Evolutionary conservation across 768 basidiomycete species (phyloP).

Genomic region (Lentinula sp.): DNA sequence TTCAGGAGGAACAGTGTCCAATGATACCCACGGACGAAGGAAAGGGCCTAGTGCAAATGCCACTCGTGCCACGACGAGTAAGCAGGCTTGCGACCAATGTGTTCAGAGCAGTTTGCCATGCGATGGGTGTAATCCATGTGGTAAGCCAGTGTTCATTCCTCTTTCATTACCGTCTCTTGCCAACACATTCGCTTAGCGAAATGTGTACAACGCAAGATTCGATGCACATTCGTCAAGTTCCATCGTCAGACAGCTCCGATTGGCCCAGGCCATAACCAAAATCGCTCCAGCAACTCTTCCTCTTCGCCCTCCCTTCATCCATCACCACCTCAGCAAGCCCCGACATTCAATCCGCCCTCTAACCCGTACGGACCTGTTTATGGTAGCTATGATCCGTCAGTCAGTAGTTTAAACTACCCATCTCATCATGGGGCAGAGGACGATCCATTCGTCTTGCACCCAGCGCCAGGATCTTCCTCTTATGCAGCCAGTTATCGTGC

Average conservation of each 20-base stretch:
- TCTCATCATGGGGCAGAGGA: not conserved
- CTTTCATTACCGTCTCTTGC: not conserved
- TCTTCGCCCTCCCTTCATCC: slow-evolving; percentile 12
- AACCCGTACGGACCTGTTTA: not conserved
- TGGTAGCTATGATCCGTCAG: not conserved
- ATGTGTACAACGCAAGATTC: slow-evolving; percentile 62
- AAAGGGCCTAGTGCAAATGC: slow-evolving; percentile 57
- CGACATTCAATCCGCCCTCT: not conserved
- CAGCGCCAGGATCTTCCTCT: not conserved
- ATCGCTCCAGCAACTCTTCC: slow-evolving; percentile 14
- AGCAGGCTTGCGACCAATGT: slow-evolving; percentile 84
- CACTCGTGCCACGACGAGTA: slow-evolving; percentile 70
- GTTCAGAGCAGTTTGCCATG: slow-evolving; percentile 70
- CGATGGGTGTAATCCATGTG: slow-evolving; percentile 74
- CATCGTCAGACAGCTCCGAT: slow-evolving; percentile 76
- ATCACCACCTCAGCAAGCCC: slow-evolving; percentile 11
- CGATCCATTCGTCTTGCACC: not conserved
- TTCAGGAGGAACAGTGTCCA: slow-evolving; percentile 19
- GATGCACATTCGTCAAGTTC: slow-evolving; percentile 79
- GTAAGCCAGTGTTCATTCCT: slow-evolving; percentile 35
- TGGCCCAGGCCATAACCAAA: slow-evolving; percentile 61
- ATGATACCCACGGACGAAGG: slow-evolving; percentile 27
- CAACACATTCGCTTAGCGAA: slow-evolving; percentile 43
- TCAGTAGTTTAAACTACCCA: not conserved
- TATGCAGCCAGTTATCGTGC: slow-evolving; percentile 1